Evolutionary conservation across 371 early-diverging fungal species (phyloP).

Genomic region (Rhizopus microsporus): DNA sequence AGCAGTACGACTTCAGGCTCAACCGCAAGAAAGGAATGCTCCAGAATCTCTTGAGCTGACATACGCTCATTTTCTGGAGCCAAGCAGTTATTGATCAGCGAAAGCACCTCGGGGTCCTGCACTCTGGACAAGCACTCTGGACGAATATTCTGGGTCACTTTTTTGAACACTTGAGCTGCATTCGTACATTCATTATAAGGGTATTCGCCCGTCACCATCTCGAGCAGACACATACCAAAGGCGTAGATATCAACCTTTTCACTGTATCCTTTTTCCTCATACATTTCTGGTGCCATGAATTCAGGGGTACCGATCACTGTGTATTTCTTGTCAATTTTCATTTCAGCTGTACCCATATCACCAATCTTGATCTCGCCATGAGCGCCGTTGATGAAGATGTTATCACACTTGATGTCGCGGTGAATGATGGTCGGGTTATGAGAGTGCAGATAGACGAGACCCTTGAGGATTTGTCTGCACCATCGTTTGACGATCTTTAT

Average conservation of each 20-base stretch:
- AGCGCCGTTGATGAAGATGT: slow-evolving; percentile 90
- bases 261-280: slow-evolving; percentile 84
- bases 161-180: slow-evolving; percentile 85
- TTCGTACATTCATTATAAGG: slow-evolving; percentile 89
- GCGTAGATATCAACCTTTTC: slow-evolving; percentile 93
- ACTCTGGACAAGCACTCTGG: slow-evolving; percentile 77
- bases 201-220: slow-evolving; percentile 89
- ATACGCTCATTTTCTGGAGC: slow-evolving; percentile 63
- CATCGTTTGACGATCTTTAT: slow-evolving; percentile 81
- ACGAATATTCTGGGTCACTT: slow-evolving; percentile 60
- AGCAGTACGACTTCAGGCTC: slow-evolving; percentile 71
- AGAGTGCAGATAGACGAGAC: slow-evolving; percentile 82
- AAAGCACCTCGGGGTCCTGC: slow-evolving; percentile 69
- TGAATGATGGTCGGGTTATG: slow-evolving; percentile 88
- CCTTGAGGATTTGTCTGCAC: slow-evolving; percentile 81
- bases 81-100: slow-evolving; percentile 77
- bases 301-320: slow-evolving; percentile 82
- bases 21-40: slow-evolving; percentile 82
- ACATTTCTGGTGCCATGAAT: slow-evolving; percentile 93
- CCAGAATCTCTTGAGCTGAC: slow-evolving; percentile 79
- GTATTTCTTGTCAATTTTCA: slow-evolving; percentile 59
- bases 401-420: slow-evolving; percentile 82
- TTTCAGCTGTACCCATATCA: slow-evolving; percentile 75
- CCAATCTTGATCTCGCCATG: slow-evolving; percentile 92
- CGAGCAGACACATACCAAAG: slow-evolving; percentile 91